phyloP scores from a whole-genome alignment of 2,329 filamentous ascomycete species.

The Aspergillus eucalypticola region DNA sequence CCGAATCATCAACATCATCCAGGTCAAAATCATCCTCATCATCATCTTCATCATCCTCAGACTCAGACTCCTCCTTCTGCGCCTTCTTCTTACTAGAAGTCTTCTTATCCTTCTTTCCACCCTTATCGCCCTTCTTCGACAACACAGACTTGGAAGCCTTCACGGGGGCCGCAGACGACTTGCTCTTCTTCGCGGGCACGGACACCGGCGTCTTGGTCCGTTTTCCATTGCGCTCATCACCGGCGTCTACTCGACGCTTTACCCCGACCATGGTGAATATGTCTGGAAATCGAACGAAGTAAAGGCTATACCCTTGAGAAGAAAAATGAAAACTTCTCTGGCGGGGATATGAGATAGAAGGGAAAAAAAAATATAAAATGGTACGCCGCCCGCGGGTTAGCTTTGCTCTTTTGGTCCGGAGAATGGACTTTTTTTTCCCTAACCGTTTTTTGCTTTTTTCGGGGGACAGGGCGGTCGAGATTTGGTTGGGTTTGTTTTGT shows the following conservation, averaged over 20 bases:
- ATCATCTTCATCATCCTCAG: constrained; percentile 47
- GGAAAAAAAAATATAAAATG: background rate
- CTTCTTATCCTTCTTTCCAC: constrained; percentile 37
- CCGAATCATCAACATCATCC: constrained; percentile 50
- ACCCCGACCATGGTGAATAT: constrained; percentile 40
- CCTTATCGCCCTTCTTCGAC: constrained; percentile 34
- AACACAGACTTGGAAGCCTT: constrained; percentile 24
- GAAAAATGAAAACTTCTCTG: background rate
- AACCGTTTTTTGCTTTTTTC: constrained; percentile 28
- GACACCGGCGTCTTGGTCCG: constrained; percentile 35
- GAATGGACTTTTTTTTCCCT: constrained; percentile 13
- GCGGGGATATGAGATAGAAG: background rate
- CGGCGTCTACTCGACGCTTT: constrained; percentile 42
- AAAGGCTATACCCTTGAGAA: background rate
- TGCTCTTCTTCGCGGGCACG: constrained; percentile 29
- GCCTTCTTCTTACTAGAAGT: constrained; percentile 35
- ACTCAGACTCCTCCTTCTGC: constrained; percentile 43
- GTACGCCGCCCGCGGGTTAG: constrained; percentile 11
- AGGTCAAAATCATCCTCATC: constrained; percentile 59
- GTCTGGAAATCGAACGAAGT: background rate
- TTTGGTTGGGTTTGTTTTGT: constrained; percentile 20
- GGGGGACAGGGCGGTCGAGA: constrained; percentile 11
- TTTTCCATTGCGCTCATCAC: constrained; percentile 43
- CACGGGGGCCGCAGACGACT: constrained; percentile 23
- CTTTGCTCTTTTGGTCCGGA: constrained; percentile 12